Evolutionary conservation across 1,139 yeast species (phyloP).

Genomic region (Maudiozyma humilis): DNA sequence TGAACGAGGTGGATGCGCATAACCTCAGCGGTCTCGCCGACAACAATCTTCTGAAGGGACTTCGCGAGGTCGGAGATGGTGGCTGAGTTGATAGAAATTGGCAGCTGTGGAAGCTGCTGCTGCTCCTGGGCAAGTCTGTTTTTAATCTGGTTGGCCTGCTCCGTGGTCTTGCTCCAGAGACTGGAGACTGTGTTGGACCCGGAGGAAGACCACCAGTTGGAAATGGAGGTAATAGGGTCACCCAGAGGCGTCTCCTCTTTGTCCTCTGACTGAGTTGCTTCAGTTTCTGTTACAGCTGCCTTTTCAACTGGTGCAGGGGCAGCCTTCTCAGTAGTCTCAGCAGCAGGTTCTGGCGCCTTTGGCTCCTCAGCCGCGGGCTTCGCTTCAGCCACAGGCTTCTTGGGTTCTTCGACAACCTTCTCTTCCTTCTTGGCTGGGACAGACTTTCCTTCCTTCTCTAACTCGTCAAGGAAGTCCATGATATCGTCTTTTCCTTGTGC

Average conservation of each 20-base stretch:
- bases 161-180: slow-evolving; percentile 47
- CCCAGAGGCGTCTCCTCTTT: slow-evolving; percentile 30
- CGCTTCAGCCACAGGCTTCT: slow-evolving; percentile 10
- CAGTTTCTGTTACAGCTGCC: slow-evolving; percentile 1
- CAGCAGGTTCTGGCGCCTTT: not conserved
- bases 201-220: slow-evolving; percentile 74
- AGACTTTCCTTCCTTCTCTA: slow-evolving; percentile 40
- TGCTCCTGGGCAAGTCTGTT: slow-evolving; percentile 22
- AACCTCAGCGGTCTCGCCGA: slow-evolving; percentile 62
- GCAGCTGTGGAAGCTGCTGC: slow-evolving; percentile 22
- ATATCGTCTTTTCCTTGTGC: slow-evolving; percentile 70
- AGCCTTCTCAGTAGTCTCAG: too few relatives aligned
- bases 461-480: slow-evolving; percentile 77
- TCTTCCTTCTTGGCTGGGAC: slow-evolving; percentile 13
- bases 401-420: slow-evolving; percentile 1
- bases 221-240: slow-evolving; percentile 62
- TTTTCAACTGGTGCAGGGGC: too few relatives aligned
- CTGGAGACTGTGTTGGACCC: slow-evolving; percentile 71
- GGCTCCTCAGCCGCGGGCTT: slow-evolving; percentile 11
- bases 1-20: slow-evolving; percentile 74
- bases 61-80: slow-evolving; percentile 29
- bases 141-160: slow-evolving; percentile 29
- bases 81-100: slow-evolving; percentile 35
- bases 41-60: slow-evolving; percentile 38
- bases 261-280: slow-evolving; percentile 13